Evolutionary conservation across 345 rosid species (phyloP).

Genomic region (Microthlaspi erraticum): DNA sequence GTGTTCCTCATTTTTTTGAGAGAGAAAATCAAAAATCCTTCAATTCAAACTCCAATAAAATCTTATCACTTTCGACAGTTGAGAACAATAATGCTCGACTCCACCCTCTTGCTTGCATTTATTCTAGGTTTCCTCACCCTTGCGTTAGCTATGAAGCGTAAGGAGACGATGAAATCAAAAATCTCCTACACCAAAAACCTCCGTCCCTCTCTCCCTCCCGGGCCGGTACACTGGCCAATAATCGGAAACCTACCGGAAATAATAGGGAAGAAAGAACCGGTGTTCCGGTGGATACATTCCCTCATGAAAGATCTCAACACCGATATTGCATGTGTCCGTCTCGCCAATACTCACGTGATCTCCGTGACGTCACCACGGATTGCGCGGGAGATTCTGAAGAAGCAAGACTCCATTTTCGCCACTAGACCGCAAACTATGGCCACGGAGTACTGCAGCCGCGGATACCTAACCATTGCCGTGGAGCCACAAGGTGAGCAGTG

Average conservation of each 20-base stretch:
- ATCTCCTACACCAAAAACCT: constrained; percentile 10
- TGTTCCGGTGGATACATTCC: constrained; percentile 47
- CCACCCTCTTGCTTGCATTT: constrained; percentile 5
- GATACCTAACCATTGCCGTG: constrained; percentile 43
- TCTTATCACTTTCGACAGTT: not conserved
- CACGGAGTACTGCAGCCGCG: constrained; percentile 32
- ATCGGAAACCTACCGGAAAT: constrained; percentile 49
- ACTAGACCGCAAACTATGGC: constrained; percentile 48
- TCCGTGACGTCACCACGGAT: constrained; percentile 51
- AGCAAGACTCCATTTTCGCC: constrained; percentile 51
- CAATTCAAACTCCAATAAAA: not conserved
- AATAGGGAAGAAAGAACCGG: constrained; percentile 42
- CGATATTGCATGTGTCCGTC: constrained; percentile 51
- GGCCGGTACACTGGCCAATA: constrained; percentile 52
- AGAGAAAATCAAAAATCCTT: not conserved
- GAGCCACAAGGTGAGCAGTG: constrained; percentile 54
- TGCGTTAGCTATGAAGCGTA: constrained; percentile 19
- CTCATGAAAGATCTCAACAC: constrained; percentile 48
- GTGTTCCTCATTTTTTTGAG: not conserved
- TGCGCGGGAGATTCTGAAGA: constrained; percentile 47
- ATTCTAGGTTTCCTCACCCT: constrained; percentile 11
- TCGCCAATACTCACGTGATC: constrained; percentile 50
- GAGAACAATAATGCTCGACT: constrained; percentile 22
- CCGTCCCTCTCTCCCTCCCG: constrained; percentile 44
- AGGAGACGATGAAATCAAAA: not conserved